Base-by-base conservation (phyloP, 495 filamentous ascomycete species). In the Podospora appendiculata region DNA sequence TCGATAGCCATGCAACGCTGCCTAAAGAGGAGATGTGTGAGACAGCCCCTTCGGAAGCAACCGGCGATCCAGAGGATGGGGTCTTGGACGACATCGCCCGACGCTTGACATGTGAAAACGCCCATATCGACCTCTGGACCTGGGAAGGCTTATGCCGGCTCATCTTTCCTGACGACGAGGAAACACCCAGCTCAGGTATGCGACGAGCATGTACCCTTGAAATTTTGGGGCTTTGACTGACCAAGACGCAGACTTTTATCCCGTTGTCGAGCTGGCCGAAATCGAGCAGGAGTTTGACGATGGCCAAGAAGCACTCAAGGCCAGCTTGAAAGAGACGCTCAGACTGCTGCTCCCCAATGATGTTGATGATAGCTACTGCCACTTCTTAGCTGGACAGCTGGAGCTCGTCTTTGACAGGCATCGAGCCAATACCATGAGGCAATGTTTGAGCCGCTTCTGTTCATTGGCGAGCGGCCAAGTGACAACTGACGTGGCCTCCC, bases 21-120 rank as follows among this genome's bases (percentile, higher is more conserved):
- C 62, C 64, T 6, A 60, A 44, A 16, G 62, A 63, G 10, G 39
- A 55, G 12, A 65, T 67, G 33, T 67, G 64, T 16, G 64, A 67
- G 6, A 45, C 58, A 8, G 36, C 17, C 0, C 7, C 32, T 2
- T 14, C 36, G 8, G 18, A 40, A 6, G 0, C 2, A 25, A 34
- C 19, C 16, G 36, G 34, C 9, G 53, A 67, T 41, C 52, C 50
- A 5, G 64, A 67, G 40, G 54, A 67, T 32, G 64, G 64, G 1
- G 58, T 67, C 4, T 43, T 53, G 0, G 55, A 58, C 1, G 53
- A 53, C 6, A 35, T 52, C 25, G 25, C 25, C 5, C 25, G 25
- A 5, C 2, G 25, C 25, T 25, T 25, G 25, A 25, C 25, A 25
- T 25, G 25, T 25, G 25, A 25, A 25, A 25, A 25, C 5, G 25